phyloP scores from a whole-genome alignment of 257 asterid species.

The Orobanche coerulescens region DNA sequence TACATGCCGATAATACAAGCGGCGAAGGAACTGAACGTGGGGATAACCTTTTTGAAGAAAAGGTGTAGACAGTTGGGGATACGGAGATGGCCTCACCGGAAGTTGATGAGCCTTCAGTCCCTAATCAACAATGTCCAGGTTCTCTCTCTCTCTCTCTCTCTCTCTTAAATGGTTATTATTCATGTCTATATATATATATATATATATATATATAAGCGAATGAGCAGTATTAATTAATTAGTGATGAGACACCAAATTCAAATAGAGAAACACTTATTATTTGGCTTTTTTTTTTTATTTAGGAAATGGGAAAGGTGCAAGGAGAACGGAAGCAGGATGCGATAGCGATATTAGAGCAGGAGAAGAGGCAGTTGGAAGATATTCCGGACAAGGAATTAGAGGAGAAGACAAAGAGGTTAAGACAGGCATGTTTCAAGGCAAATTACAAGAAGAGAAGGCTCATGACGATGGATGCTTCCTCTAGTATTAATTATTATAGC shows the following conservation, averaged over 20 bases:
- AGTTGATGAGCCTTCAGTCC: conserved; percentile 34
- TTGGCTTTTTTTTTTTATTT: background rate
- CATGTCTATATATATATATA: too few species aligned
- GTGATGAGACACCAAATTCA: background rate
- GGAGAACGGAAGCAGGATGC: conserved; percentile 33
- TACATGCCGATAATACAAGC: conserved; percentile 60
- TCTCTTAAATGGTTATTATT: background rate
- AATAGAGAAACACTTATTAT: too few species aligned
- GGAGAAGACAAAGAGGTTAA: conserved; percentile 42
- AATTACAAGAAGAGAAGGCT: conserved; percentile 58
- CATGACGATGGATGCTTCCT: background rate
- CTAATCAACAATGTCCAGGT: conserved; percentile 51
- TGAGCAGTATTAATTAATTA: too few species aligned
- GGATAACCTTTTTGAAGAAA: conserved; percentile 41
- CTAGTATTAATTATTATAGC: too few species aligned
- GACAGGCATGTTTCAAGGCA: conserved; percentile 66
- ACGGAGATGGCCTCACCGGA: conserved; percentile 66
- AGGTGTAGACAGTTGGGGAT: conserved; percentile 66
- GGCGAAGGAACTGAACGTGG: conserved; percentile 45
- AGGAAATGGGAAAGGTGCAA: conserved; percentile 40
- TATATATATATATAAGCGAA: too few species aligned
- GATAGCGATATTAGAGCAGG: conserved; percentile 34
- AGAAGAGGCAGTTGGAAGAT: conserved; percentile 41
- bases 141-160: background rate
- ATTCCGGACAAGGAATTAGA: conserved; percentile 41